Evolutionary conservation across 371 early-diverging fungal species (phyloP).

Genomic region (Lichtheimia ornata): DNA sequence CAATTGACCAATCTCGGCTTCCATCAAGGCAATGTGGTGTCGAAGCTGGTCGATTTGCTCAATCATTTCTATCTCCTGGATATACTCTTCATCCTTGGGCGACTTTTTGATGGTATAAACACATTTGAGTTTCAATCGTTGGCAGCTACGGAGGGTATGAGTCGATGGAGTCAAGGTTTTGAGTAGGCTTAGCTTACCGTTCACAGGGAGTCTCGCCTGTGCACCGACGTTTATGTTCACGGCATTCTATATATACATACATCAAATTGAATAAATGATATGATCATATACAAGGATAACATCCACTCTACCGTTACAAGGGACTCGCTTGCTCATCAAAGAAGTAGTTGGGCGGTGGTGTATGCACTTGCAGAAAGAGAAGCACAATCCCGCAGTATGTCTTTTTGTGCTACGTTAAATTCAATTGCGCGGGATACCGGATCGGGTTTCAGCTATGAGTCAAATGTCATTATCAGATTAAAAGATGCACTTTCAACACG

Average conservation of each 20-base stretch:
- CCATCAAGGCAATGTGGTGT: slow-evolving; percentile 18
- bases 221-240: slow-evolving; percentile 43
- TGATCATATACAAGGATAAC: not conserved
- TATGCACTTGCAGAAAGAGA: not conserved
- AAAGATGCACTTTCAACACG: no score
- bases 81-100: slow-evolving; percentile 44
- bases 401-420: no score
- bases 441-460: no score
- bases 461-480: no score
- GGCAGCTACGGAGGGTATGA: slow-evolving; percentile 24
- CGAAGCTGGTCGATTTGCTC: slow-evolving; percentile 20
- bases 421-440: no score
- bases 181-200: slow-evolving; percentile 26
- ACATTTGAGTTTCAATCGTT: slow-evolving; percentile 27
- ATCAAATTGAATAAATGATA: no score
- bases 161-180: not conserved
- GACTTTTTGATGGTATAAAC: slow-evolving; percentile 36
- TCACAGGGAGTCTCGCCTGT: slow-evolving; percentile 39
- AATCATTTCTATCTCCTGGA: slow-evolving; percentile 15
- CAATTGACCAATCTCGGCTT: slow-evolving; percentile 6
- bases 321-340: slow-evolving; percentile 20
- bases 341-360: not conserved
- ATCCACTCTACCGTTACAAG: slow-evolving; percentile 18
- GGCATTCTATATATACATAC: slow-evolving; percentile 26
- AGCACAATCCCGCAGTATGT: not conserved